phyloP scores from a whole-genome alignment of 2,329 filamentous ascomycete genomes.

The Teratosphaeria nubilosa region DNA sequence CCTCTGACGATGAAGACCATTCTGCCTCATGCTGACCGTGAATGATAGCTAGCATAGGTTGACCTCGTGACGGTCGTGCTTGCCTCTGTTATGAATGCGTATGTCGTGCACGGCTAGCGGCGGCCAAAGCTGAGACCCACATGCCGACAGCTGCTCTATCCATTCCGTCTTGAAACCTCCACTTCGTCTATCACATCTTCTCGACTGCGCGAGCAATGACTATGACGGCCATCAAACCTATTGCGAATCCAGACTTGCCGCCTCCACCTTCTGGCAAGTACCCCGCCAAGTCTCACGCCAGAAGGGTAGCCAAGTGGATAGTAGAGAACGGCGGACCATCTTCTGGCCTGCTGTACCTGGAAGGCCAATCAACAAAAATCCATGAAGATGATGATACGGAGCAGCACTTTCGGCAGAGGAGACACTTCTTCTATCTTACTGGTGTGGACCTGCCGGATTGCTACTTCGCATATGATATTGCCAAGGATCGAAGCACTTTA shows the following conservation, averaged over 20 bases:
- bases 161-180: not conserved
- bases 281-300: conserved; percentile 79
- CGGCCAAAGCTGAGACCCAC: not conserved
- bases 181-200: not conserved
- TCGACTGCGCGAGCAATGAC: not conserved
- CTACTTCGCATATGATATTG: conserved; percentile 72
- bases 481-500: conserved; percentile 62
- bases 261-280: conserved; percentile 43
- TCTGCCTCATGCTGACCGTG: not conserved
- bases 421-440: conserved; percentile 90
- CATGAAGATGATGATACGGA: conserved; percentile 84
- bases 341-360: conserved; percentile 73
- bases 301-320: conserved; percentile 72
- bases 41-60: not conserved
- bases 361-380: conserved; percentile 70
- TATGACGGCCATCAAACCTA: conserved; percentile 11
- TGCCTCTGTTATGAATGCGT: not conserved
- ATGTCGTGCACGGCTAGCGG: not conserved
- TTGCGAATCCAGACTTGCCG: conserved; percentile 27
- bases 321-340: conserved; percentile 52
- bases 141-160: not conserved
- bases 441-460: conserved; percentile 77
- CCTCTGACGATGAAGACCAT: not conserved
- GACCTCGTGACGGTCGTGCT: not conserved
- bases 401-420: conserved; percentile 58